Evolutionary conservation across 116 monocot species (phyloP), one percentile per base, ranked within the genome.

Genomic region (Zostera marina): DNA sequence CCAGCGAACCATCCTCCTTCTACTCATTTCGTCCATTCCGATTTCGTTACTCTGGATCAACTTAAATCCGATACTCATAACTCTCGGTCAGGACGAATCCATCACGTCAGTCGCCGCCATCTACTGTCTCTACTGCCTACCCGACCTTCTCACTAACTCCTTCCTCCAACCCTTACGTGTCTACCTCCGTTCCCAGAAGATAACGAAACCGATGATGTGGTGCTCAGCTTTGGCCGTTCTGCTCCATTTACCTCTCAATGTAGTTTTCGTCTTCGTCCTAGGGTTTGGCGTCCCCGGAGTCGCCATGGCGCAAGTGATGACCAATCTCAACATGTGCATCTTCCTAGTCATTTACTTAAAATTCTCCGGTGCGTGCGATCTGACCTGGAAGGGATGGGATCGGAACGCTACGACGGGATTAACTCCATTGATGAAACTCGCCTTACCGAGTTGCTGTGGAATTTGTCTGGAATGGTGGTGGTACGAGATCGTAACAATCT

Each of bases 401-500:
- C 19, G 52, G 9, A 60, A 59, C 5, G 70, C 74, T 6, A 7
- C 63, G 6, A 16, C 59, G n/a, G 74, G 64, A 3, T 44, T 93
- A 8, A 8, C 63, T 0, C 84, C 81, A 20, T 61, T 93, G 8
- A 64, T 83, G 26, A 49, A 68, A 15, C 74, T 93, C 10, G 92
- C 92, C 1, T 45, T 93, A n/a, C 87, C 92, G 0, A 79, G 78
- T 47, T 93, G 93, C 72, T 64, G 79, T 54, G 71, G 84, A 3
- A 78, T 93, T 19, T 93, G 93, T 62, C 63, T 93, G n/a, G 93
- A 93, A 64, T 93, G 93, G 93, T 93, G 93, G 93, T 93, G 93
- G 88, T 93, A 93, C 45, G 93, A 93, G 73, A 88, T 93, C 68
- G 68, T 93, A 56, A 93, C 84, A 0, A 77, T 93, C 3, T 81